phyloP scores from a whole-genome alignment of 352 stramenopile species.

The Pythium rishiriense region DNA sequence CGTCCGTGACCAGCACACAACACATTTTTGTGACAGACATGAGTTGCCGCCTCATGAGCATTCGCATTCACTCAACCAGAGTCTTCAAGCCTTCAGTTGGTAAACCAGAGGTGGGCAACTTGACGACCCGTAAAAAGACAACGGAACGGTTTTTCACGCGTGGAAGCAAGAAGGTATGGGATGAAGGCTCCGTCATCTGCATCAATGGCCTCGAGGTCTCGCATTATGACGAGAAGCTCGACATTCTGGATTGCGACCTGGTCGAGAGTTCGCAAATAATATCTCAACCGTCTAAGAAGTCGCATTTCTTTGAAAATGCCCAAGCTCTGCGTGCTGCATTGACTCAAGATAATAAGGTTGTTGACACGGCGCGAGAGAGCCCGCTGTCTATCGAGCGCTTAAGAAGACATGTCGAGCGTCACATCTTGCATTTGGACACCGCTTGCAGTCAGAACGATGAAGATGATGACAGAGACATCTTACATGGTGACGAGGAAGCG shows the following conservation, averaged over 20 bases:
- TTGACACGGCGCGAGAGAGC: slow-evolving; percentile 22
- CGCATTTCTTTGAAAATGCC: slow-evolving; percentile 40
- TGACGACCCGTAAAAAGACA: slow-evolving; percentile 20
- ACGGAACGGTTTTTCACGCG: slow-evolving; percentile 45
- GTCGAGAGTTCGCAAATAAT: slow-evolving; percentile 56
- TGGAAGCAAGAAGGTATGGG: slow-evolving; percentile 51
- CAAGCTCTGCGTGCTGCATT: slow-evolving; percentile 17
- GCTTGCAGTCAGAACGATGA: slow-evolving; percentile 40
- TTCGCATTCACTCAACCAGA: slow-evolving; percentile 36
- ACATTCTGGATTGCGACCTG: slow-evolving; percentile 54
- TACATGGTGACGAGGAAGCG: slow-evolving; percentile 32
- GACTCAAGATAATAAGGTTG: background rate
- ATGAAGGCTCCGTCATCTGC: slow-evolving; percentile 52
- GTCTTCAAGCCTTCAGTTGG: background rate
- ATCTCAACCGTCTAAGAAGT: slow-evolving; percentile 64
- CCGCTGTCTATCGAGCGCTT: slow-evolving; percentile 28
- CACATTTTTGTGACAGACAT: slow-evolving; percentile 63
- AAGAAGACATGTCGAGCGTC: slow-evolving; percentile 50
- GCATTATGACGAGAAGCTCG: slow-evolving; percentile 59
- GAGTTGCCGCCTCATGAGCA: slow-evolving; percentile 53
- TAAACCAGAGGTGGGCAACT: background rate
- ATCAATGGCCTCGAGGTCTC: slow-evolving; percentile 61
- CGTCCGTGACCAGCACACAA: slow-evolving; percentile 20
- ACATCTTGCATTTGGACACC: slow-evolving; percentile 43
- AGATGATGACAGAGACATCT: background rate